A percentile compares a stretch with the other conserved stretches of the same genome.
phyloP scores from a whole-genome alignment of 1,284 basidiomycete species.

The Mycena citricolor region DNA sequence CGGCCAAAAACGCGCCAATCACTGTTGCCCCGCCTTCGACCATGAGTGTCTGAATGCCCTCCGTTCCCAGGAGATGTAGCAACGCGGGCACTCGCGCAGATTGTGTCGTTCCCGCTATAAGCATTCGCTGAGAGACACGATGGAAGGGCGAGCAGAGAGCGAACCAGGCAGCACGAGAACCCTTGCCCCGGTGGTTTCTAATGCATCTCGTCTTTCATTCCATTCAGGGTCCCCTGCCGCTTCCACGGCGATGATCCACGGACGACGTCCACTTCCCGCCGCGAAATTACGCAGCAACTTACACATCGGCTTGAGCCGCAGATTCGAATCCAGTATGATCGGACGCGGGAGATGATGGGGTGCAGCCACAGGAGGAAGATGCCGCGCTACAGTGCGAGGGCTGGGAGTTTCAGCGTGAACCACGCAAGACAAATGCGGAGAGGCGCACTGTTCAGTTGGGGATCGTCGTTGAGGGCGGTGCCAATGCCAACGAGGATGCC shows the following conservation, averaged over 20 bases:
- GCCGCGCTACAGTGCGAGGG: slow-evolving; percentile 43
- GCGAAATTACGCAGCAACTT: slow-evolving; percentile 75
- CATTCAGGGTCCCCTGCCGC: slow-evolving; percentile 33
- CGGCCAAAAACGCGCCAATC: slow-evolving; percentile 74
- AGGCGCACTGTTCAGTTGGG: slow-evolving; percentile 80
- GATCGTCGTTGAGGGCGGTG: slow-evolving; percentile 90
- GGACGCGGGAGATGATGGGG: slow-evolving; percentile 70
- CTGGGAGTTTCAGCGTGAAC: slow-evolving; percentile 2
- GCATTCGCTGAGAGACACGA: slow-evolving; percentile 1
- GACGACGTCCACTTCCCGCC: slow-evolving; percentile 61
- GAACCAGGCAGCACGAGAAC: slow-evolving; percentile 43
- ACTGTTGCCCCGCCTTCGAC: slow-evolving; percentile 91
- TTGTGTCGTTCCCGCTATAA: too few species aligned
- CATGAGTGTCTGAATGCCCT: slow-evolving; percentile 80
- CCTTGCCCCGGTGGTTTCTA: slow-evolving; percentile 56
- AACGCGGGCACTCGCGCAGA: slow-evolving; percentile 45
- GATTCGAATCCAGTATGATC: slow-evolving; percentile 77
- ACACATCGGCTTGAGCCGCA: slow-evolving; percentile 67
- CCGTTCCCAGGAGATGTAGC: slow-evolving; percentile 49
- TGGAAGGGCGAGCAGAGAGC: slow-evolving; percentile 17
- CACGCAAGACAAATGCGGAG: neutral
- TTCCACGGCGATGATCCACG: slow-evolving; percentile 69
- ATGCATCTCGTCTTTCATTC: slow-evolving; percentile 39
- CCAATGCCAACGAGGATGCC: slow-evolving; percentile 91
- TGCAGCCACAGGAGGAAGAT: slow-evolving; percentile 45